Evolutionary conservation across 202 grass and related monocot genomes (phyloP).

Genomic region (Setaria viridis): DNA sequence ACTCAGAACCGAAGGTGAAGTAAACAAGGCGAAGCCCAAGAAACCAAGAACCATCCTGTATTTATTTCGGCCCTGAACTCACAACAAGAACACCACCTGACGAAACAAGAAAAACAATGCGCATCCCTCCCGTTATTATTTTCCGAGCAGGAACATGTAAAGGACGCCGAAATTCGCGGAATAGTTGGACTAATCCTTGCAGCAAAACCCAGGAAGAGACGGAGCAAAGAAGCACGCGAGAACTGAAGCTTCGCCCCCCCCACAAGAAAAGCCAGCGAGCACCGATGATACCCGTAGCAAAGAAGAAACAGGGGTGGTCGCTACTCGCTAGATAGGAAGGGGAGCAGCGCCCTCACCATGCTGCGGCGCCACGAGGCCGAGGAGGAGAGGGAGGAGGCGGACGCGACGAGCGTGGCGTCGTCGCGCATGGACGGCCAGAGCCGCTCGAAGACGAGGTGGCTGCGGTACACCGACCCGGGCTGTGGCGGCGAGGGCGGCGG

Average conservation of each 20-base stretch:
- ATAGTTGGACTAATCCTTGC: not conserved
- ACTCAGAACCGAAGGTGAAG: not conserved
- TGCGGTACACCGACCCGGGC: conserved; percentile 77
- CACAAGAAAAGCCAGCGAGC: not conserved
- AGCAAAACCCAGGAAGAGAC: not conserved
- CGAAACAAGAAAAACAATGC: not conserved
- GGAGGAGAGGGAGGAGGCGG: conserved; percentile 34
- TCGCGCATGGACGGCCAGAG: conserved; percentile 82
- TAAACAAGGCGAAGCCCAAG: not conserved
- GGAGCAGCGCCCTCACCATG: conserved; percentile 34
- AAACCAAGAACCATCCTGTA: not conserved
- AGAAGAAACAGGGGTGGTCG: not conserved
- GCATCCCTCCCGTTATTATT: not conserved
- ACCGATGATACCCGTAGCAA: not conserved
- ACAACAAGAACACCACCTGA: conserved; percentile 15
- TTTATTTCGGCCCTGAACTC: not conserved
- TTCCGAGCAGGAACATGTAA: conserved; percentile 6
- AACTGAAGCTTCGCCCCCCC: not conserved
- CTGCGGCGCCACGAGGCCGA: conserved; percentile 47
- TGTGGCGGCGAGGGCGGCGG: not conserved
- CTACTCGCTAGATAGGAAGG: not conserved
- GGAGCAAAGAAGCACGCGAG: not conserved
- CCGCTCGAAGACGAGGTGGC: conserved; percentile 74
- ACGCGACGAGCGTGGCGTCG: conserved; percentile 21
- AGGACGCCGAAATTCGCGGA: not conserved